These are phyloP conservation scores for Wickerhamomyces strasburgensis DNA, from an alignment of 805 yeast genomes.

Conservation along the genomic window DNA sequence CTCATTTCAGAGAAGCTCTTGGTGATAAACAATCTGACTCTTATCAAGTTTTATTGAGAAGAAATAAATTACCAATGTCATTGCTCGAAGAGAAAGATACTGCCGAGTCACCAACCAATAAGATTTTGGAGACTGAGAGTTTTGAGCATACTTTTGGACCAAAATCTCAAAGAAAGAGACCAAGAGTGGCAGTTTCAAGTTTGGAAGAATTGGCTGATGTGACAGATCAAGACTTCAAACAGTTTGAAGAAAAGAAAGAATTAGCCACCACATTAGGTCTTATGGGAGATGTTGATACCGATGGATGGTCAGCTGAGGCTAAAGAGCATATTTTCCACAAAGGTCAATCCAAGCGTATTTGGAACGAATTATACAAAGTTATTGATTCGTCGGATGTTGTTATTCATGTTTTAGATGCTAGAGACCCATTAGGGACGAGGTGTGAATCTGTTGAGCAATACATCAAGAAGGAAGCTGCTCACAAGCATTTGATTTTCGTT, in stretches of 20 bases:
- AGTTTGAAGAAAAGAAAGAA: constrained; percentile 71
- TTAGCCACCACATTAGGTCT: constrained; percentile 70
- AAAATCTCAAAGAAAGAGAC: constrained; percentile 88
- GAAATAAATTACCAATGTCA: constrained; percentile 95
- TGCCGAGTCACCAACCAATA: constrained; percentile 71
- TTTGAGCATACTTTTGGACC: constrained; percentile 86
- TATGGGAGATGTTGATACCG: constrained; percentile 63
- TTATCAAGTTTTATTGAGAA: constrained; percentile 79
- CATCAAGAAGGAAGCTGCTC: constrained; percentile 90
- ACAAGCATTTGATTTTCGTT: constrained; percentile 91
- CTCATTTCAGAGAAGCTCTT: constrained; percentile 91
- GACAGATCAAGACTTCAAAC: constrained; percentile 51
- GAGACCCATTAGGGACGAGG: constrained; percentile 96
- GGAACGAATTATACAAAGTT: constrained; percentile 97
- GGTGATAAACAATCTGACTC: constrained; percentile 78
- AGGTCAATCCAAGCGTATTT: constrained; percentile 96
- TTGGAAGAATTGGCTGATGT: constrained; percentile 70
- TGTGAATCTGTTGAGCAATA: constrained; percentile 92
- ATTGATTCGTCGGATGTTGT: constrained; percentile 97
- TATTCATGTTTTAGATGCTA: constrained; percentile 92
- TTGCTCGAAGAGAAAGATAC: constrained; percentile 80
- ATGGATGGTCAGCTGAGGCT: constrained; percentile 85
- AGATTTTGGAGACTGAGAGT: constrained; percentile 84
- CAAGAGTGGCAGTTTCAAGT: constrained; percentile 70
- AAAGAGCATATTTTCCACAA: constrained; percentile 93